Evolutionary conservation across 1,139 yeast species (phyloP), one percentile per base, ranked within the genome.

Genomic region (Pichia sp.): DNA sequence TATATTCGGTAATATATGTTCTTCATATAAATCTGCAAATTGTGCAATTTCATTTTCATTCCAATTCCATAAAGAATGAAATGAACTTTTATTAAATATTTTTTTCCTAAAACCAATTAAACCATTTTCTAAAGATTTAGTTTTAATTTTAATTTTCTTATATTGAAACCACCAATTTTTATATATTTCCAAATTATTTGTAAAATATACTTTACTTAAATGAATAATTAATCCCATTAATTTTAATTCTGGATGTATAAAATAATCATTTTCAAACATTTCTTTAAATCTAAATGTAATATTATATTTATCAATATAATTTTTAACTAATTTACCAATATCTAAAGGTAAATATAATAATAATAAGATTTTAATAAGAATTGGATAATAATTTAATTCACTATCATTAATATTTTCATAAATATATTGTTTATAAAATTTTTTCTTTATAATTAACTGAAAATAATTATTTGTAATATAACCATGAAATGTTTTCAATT

Each of bases 1-100:
- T 4, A 57, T 58, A 2, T 54, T 49, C 0, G 55, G 69, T 1
- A 73, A 29, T 2, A 47, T 52, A 38, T 66, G 62, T 5, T 65
- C 66, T 49, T 67, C 64, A 34, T 75, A 65, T 70, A 76, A 73
- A 33, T 71, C 65, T 42, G 74, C 66, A 57, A 75, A 77, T 29
- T 63, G 58, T 18, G 65, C 64, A 7, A 71, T 66, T 49, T 74
- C 68, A 1, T 59, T 59, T 35, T 70, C 70, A 11, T 69, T 63
- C 76, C 80, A 74, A 18, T 61, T 57, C 4, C 69, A 51, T 26
- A 78, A 54, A 25, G 63, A 58, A 38, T 60, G 56, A 28, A 62
- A 57, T 31, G 52, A 55, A 2, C 63, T 55, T 37, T 54, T 48
- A 29, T 53, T 56, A 43, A 55, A 58, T 48, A 53, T 57, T 52